Percentiles rank a stretch among this genome's conserved stretches.
phyloP scores from a whole-genome alignment of 2,329 filamentous ascomycete species.

The Leptodontidium sp. region DNA sequence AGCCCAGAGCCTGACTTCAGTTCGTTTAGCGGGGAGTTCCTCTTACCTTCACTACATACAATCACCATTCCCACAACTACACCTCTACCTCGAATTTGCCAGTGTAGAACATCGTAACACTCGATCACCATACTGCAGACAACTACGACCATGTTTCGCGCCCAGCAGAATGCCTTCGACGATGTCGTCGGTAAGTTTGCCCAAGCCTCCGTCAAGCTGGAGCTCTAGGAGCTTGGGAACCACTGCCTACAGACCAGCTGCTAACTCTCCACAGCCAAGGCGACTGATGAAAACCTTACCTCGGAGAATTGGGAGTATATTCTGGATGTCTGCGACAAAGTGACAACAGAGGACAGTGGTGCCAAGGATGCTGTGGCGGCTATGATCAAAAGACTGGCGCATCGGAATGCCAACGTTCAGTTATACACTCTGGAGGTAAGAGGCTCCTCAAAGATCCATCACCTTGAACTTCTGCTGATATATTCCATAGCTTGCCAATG shows the following conservation, averaged over 20 bases:
- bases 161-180: slow-evolving; percentile 73
- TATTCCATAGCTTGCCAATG: slow-evolving; percentile 67
- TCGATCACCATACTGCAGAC: slow-evolving; percentile 17
- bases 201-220: slow-evolving; percentile 3
- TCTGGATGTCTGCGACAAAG: slow-evolving; percentile 54
- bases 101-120: slow-evolving; percentile 6
- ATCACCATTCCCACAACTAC: slow-evolving; percentile 16
- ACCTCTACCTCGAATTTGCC: slow-evolving; percentile 3
- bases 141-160: slow-evolving; percentile 59
- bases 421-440: slow-evolving; percentile 74
- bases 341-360: slow-evolving; percentile 51
- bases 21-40: slow-evolving; percentile 33
- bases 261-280: slow-evolving; percentile 65
- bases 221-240: slow-evolving; percentile 25
- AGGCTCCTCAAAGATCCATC: slow-evolving; percentile 1
- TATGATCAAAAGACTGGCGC: slow-evolving; percentile 77
- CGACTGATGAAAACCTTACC: slow-evolving; percentile 96
- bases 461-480: slow-evolving; percentile 31
- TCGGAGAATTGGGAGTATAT: slow-evolving; percentile 73
- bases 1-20: slow-evolving; percentile 13
- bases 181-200: slow-evolving; percentile 69
- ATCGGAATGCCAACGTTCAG: slow-evolving; percentile 81
- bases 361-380: slow-evolving; percentile 74
- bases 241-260: slow-evolving; percentile 25
- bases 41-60: slow-evolving; percentile 3